Percentiles rank a stretch among this genome's conserved stretches.
Conservation (phyloP, 1,284 basidiomycete species). For the Tranzscheliella williamsii region DNA sequence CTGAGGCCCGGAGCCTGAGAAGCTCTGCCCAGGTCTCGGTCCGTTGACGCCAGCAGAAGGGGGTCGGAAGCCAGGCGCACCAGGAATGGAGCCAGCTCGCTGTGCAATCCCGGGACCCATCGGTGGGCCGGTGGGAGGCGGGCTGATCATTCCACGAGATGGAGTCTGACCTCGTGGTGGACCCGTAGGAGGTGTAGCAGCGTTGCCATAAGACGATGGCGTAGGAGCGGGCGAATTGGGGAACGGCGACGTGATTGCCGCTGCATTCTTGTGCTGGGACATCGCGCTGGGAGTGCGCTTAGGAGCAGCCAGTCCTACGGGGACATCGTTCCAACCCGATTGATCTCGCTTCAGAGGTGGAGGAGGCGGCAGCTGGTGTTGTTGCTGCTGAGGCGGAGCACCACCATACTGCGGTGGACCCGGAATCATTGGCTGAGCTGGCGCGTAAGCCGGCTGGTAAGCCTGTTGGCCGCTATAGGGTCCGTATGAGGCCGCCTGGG, state of each 20-base stretch:
- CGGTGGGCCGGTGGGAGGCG: conserved; percentile 32
- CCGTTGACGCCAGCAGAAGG: conserved; percentile 16
- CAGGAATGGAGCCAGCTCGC: conserved; percentile 8
- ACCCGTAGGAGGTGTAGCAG: conserved; percentile 46
- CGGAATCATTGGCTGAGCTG: conserved; percentile 49
- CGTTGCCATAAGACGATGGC: conserved; percentile 24
- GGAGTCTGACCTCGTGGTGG: conserved; percentile 40
- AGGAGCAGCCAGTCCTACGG: conserved; percentile 59
- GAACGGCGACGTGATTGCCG: conserved; percentile 80
- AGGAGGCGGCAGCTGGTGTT: conserved; percentile 57
- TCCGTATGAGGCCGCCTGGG: conserved; percentile 20
- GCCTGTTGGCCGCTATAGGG: conserved; percentile 14
- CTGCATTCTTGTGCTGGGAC: conserved; percentile 34
- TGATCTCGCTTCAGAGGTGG: conserved; percentile 68
- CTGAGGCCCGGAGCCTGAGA: conserved; percentile 16
- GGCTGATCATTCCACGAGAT: conserved; percentile 62
- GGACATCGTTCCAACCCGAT: conserved; percentile 91
- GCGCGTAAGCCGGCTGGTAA: conserved; percentile 61
- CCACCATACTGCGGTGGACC: conserved; percentile 62
- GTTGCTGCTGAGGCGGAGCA: conserved; percentile 23
- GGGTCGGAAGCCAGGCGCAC: conserved; percentile 28
- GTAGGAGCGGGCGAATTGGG: conserved; percentile 67
- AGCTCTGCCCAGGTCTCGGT: conserved; percentile 22
- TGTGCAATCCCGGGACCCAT: conserved; percentile 26
- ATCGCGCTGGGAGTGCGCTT: conserved; percentile 58